These are phyloP conservation scores for Botrytis hyacinthi DNA, from an alignment of 2,329 filamentous ascomycete genomes.

Conservation along the genomic window DNA sequence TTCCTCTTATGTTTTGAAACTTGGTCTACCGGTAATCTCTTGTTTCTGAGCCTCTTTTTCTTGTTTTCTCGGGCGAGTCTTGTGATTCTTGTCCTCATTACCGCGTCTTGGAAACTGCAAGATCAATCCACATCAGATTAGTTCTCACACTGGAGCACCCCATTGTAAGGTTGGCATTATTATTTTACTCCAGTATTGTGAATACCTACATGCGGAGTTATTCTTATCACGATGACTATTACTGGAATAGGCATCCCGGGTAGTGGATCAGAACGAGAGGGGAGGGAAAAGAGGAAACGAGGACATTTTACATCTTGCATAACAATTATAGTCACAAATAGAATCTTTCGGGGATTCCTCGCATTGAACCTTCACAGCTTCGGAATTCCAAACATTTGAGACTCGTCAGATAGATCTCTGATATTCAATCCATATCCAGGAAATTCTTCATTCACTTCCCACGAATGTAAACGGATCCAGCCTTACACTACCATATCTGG, in stretches of 20 bases:
- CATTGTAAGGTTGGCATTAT: conserved; percentile 10
- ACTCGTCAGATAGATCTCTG: not conserved
- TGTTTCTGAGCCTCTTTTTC: not conserved
- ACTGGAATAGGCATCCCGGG: conserved; percentile 7
- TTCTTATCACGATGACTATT: not conserved
- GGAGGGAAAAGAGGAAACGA: not conserved
- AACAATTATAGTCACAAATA: not conserved
- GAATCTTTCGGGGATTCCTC: not conserved
- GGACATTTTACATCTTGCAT: not conserved
- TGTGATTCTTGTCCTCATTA: not conserved
- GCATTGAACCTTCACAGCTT: not conserved
- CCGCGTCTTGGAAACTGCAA: conserved; percentile 5
- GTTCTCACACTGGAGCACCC: not conserved
- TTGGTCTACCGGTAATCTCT: not conserved
- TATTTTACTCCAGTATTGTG: not conserved
- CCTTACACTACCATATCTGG: conserved; percentile 4
- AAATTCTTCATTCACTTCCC: not conserved
- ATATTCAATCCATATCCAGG: not conserved
- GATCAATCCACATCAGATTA: not conserved
- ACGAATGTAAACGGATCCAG: not conserved
- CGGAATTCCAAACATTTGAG: not conserved
- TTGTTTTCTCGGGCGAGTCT: not conserved
- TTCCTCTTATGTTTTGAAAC: not conserved
- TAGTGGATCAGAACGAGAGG: conserved; percentile 12
- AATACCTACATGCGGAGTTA: not conserved